phyloP scores from a whole-genome alignment of 2,329 filamentous ascomycete genomes.

The Graphilbum sp. region DNA sequence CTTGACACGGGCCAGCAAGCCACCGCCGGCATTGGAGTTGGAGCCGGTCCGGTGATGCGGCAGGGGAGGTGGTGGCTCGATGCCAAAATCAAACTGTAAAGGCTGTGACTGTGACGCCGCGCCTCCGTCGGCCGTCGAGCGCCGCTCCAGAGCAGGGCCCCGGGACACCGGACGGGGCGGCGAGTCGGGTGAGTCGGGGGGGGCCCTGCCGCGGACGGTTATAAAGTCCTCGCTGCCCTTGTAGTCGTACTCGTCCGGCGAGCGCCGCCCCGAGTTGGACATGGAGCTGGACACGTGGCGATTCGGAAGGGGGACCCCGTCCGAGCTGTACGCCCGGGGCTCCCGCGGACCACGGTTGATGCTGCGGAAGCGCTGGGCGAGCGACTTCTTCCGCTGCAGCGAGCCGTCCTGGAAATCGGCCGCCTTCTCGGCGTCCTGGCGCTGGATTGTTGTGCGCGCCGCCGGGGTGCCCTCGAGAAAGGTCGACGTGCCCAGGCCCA shows the following conservation, averaged over 20 bases:
- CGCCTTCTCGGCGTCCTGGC: conserved; percentile 52
- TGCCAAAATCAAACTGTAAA: too few species aligned
- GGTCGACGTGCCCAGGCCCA: conserved; percentile 82
- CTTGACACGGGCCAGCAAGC: conserved; percentile 66
- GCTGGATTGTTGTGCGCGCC: conserved; percentile 60
- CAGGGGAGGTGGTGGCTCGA: background rate
- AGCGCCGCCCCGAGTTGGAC: conserved; percentile 43
- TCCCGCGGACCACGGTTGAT: conserved; percentile 57
- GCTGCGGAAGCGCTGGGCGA: conserved; percentile 79
- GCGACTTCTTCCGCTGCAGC: conserved; percentile 79
- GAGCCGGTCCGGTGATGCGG: background rate
- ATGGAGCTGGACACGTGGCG: too few species aligned
- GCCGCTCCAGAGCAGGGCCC: conserved; percentile 39
- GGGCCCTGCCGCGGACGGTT: conserved; percentile 20
- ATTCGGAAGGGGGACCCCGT: conserved; percentile 11
- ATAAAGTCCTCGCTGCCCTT: conserved; percentile 37
- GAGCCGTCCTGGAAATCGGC: conserved; percentile 38
- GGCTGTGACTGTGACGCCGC: background rate
- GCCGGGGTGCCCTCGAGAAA: conserved; percentile 91
- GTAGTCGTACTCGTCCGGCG: conserved; percentile 61
- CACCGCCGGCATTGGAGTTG: conserved; percentile 24
- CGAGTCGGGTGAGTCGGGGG: conserved; percentile 11
- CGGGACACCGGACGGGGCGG: conserved; percentile 42
- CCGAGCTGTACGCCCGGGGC: conserved; percentile 12
- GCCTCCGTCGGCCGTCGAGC: conserved; percentile 39